Base-by-base conservation (phyloP, 2,329 filamentous ascomycete species). In the Pseudocercospora cruenta region DNA sequence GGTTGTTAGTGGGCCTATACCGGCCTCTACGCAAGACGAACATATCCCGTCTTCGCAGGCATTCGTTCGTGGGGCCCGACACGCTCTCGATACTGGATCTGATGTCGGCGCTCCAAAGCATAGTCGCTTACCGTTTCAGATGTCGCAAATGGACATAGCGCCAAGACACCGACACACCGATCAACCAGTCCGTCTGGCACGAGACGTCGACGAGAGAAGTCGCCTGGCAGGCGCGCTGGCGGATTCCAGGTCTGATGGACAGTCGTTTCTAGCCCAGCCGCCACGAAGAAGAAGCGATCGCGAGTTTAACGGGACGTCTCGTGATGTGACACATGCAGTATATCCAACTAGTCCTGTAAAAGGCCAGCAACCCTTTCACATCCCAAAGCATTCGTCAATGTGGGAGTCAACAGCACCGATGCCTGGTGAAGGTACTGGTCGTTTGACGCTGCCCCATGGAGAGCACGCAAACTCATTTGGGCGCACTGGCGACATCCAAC, bases 131-230 rank as follows among this genome's bases (percentile, higher is more conserved):
- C 26, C 59, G n/a, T 24, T 22, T 10, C 59, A 36, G 14, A 36
- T 53, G 45, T 49, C 59, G 28, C 49, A 21, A 31, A 62, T 53
- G 47, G 53, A 62, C n/a, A 49, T 54, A 19, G 59, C 4, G 12
- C 19, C 28, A 33, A 39, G 22, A 22, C 21, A 24, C 2, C 47
- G 24, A 21, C 2, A 12, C 6, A 54, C 10, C 33, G n/a, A 12
- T 24, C 55, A 19, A 39, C 12, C 4, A 21, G 22, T 26, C 26
- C 14, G 16, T 21, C 26, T 4, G 5, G 3, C n/a, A n/a, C 28
- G 24, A 33, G 12, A 39, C 55, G 31, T 10, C 31, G 16, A 21
- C 10, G 53, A 22, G 26, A 26, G 0, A 3, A 9, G 2, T 39
- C 24, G 33, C 19, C 55, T 19, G 4, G 22, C 3, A n/a, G 55